These are phyloP conservation scores for Corinectria fuckeliana DNA, from an alignment of 2,329 filamentous ascomycete species.

Conservation along the genomic window DNA sequence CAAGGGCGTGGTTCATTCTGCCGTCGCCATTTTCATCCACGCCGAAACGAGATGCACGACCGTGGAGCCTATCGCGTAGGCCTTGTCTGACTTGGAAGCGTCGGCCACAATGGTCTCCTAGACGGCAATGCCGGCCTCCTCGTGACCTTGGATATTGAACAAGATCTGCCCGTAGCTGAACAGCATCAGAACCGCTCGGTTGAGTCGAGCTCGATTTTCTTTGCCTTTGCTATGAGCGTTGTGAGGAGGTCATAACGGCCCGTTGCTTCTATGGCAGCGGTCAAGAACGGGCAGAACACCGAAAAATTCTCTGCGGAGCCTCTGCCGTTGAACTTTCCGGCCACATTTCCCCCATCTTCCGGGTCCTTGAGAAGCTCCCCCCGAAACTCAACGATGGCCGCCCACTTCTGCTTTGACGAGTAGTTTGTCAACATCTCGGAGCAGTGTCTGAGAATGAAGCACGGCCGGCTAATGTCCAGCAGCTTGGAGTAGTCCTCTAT, in stretches of 20 bases:
- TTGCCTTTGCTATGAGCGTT: background rate
- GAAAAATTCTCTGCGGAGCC: background rate
- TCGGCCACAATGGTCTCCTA: background rate
- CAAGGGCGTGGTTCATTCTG: background rate
- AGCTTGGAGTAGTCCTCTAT: slow-evolving; percentile 3
- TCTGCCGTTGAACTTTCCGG: background rate
- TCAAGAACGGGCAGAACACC: background rate
- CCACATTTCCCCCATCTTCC: background rate
- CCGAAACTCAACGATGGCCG: background rate
- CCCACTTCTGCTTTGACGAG: background rate
- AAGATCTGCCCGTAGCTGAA: background rate
- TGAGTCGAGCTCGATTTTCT: background rate
- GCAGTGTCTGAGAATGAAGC: background rate
- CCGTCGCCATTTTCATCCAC: background rate
- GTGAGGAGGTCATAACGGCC: background rate
- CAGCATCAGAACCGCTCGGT: background rate
- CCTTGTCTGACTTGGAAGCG: background rate
- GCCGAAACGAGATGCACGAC: background rate
- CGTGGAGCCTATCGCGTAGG: background rate
- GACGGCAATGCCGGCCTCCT: background rate
- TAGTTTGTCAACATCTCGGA: background rate
- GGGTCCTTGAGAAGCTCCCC: background rate
- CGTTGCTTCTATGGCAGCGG: background rate
- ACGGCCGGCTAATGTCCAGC: background rate
- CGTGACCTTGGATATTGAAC: background rate